Base-by-base conservation (phyloP, 1,284 basidiomycete genomes). In the Stygiomarasmius scandens region DNA sequence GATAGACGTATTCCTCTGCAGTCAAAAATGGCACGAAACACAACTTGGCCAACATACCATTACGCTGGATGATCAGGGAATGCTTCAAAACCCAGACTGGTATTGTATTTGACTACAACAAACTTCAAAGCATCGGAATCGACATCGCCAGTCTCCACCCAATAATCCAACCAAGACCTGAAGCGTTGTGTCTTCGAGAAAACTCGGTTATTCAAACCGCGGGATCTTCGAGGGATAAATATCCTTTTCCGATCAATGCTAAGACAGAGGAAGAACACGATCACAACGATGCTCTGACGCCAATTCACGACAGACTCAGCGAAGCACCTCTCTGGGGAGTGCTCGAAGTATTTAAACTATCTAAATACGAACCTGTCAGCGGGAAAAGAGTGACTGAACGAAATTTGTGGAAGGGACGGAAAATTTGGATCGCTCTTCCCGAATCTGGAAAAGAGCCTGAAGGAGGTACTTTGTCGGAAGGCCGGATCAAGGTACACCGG, bases 1-100 rank as follows among this genome's bases (percentile, higher is more conserved):
- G 14, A 34, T 14, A 8, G 14, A 20, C 14, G 24, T 9, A 2
- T 6, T 14, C 2, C 14, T 23, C 8, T 71, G 4, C 69, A 11
- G 76, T 77, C 20, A 45, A 59, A 0, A 76, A 78, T 60, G 68
- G 64, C 2, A 71, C 70, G 0, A 64, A 47, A 6, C 60, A 69
- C 58, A 68, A 61, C 19, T 71, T 80, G 1, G 73, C 78, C 1
- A 72, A 73, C n/a, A 77, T 79, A 49, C 67, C 78, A 1, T 69
- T 80, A 16, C 73, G 77, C 1, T 81, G 77, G 78, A 79, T 80
- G 78, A 70, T 79, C 29, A 75, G 78, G 12, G 69, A 79, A 62
- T 72, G 71, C 54, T 74, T 76, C 67, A 67, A 63, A 36, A 61
- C 68, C 9, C 61, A 74, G n/a, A 71, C 69, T 1, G 76, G 75